Evolutionary conservation across 495 filamentous ascomycete species (phyloP).

Genomic region (Lepraria neglecta): DNA sequence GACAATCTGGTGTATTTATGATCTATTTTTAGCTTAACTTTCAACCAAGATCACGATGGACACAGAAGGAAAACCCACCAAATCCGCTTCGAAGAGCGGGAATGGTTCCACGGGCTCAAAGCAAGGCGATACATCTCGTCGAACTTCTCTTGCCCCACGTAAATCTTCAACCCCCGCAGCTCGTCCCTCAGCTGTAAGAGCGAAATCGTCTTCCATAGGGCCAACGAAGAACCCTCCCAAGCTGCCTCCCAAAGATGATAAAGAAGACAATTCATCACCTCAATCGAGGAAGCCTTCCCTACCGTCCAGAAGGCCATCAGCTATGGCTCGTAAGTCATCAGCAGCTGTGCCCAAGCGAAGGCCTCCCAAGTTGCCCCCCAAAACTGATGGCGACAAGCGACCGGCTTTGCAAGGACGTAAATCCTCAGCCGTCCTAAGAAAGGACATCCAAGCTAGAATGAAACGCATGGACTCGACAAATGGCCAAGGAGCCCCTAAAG

Average conservation of each 20-base stretch:
- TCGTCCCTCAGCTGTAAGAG: background rate
- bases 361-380: slow-evolving; percentile 13
- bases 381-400: background rate
- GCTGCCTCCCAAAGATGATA: slow-evolving; percentile 1
- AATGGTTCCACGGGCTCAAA: background rate
- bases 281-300: slow-evolving; percentile 11
- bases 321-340: background rate
- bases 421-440: slow-evolving; percentile 6
- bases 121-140: background rate
- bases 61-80: background rate
- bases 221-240: slow-evolving; percentile 5
- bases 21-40: no score
- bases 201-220: background rate
- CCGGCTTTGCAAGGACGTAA: background rate
- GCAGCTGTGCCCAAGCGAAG: background rate
- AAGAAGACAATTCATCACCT: background rate
- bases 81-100: background rate
- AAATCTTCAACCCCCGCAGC: background rate
- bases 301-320: slow-evolving; percentile 6
- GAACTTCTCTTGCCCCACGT: background rate
- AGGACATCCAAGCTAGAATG: background rate
- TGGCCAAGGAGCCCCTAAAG: slow-evolving; percentile 21
- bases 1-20: no score
- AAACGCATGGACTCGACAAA: background rate
- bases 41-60: background rate